phyloP scores from a whole-genome alignment of 352 stramenopile genomes.

The Peronospora farinosa region DNA sequence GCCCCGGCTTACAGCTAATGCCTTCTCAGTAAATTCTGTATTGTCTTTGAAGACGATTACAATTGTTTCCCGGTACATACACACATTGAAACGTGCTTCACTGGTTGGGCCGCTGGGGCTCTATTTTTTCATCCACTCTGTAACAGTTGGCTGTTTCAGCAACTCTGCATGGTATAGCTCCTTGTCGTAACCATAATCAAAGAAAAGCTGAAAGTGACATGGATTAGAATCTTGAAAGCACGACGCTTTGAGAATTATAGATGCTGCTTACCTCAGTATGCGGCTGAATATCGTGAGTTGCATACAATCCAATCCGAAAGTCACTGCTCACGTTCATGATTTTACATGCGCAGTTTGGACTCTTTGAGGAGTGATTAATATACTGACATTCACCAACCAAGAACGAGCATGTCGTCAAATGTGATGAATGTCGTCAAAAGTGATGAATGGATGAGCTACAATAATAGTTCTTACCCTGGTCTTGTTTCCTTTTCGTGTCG shows the following conservation, averaged over 20 bases:
- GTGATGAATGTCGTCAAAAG: not conserved
- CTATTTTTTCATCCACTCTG: conserved; percentile 57
- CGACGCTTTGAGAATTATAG: not conserved
- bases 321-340: conserved; percentile 90
- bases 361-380: conserved; percentile 79
- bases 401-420: conserved; percentile 3
- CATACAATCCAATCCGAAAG: conserved; percentile 90
- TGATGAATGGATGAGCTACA: not conserved
- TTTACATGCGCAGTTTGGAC: conserved; percentile 85
- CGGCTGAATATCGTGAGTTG: conserved; percentile 79
- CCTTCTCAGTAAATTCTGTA: no score
- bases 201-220: conserved; percentile 62
- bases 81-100: not conserved
- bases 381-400: conserved; percentile 41
- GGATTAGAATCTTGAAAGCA: not conserved
- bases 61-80: no score
- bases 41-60: no score
- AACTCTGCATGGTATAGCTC: conserved; percentile 53
- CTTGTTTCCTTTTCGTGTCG: conserved; percentile 93
- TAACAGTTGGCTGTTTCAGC: conserved; percentile 55
- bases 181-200: conserved; percentile 80
- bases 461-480: conserved; percentile 47
- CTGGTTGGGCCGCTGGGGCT: not conserved
- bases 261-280: conserved; percentile 64
- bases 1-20: no score